A percentile compares a stretch with the other conserved stretches of the same genome.
Conservation (phyloP, 176 grass and related monocot genomes). For the Hsuehochloa calcarea region DNA sequence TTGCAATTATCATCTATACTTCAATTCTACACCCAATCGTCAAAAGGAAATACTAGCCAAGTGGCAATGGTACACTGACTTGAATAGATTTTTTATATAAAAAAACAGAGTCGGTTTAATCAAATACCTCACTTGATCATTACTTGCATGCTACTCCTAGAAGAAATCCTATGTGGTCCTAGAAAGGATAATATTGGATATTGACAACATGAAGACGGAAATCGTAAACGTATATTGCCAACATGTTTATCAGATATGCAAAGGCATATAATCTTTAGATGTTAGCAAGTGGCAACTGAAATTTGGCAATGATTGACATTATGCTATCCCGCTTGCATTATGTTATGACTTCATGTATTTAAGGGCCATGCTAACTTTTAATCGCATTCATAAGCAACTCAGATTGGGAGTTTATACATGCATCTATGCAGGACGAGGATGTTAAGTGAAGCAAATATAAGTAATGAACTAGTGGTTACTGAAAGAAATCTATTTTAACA, state of each 20-base stretch:
- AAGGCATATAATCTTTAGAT: neutral
- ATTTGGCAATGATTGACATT: conserved; percentile 8
- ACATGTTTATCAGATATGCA: neutral
- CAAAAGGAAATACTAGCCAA: neutral
- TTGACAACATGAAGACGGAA: neutral
- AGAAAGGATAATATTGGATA: neutral
- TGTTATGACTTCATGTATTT: conserved; percentile 2
- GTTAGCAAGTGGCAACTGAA: neutral
- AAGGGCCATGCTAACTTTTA: neutral
- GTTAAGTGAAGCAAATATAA: conserved; percentile 26
- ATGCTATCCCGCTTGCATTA: neutral
- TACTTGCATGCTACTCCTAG: neutral
- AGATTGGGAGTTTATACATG: conserved; percentile 7
- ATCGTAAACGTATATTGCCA: conserved; percentile 16
- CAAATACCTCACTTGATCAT: neutral
- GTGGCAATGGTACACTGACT: neutral
- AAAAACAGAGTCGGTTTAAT: neutral
- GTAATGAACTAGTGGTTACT: conserved; percentile 1
- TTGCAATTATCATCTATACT: conserved; percentile 2
- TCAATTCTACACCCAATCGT: neutral
- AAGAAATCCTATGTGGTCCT: conserved; percentile 4
- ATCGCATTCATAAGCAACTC: neutral
- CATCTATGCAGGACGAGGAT: conserved; percentile 25
- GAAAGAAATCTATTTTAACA: conserved; percentile 22
- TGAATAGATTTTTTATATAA: neutral